phyloP scores from a whole-genome alignment of 169 alveolate genomes.

The Miamiensis avidus region DNA sequence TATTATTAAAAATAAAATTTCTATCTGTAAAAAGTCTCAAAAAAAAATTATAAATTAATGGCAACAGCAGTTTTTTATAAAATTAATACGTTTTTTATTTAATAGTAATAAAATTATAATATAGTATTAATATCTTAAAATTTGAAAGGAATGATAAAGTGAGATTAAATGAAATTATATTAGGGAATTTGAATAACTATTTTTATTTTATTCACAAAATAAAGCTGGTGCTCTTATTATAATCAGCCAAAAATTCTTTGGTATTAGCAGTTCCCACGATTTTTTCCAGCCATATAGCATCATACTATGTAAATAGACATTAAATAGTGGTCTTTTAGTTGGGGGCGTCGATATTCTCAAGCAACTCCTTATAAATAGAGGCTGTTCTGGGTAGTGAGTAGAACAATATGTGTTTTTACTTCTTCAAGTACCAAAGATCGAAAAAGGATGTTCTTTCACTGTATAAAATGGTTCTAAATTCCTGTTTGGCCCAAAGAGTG shows the following conservation, averaged over 20 bases:
- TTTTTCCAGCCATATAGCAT: slow-evolving; percentile 52
- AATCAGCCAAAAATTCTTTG: slow-evolving; percentile 44
- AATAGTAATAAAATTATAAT: no score
- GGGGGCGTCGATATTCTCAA: slow-evolving; percentile 8
- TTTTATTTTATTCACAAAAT: slow-evolving; percentile 36
- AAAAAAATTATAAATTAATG: no score
- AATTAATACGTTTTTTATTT: no score
- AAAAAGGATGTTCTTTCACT: slow-evolving; percentile 82
- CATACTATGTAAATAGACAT: slow-evolving; percentile 55
- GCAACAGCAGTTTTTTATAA: no score
- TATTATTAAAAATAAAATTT: no score
- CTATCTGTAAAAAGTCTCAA: no score
- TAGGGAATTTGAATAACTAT: no score
- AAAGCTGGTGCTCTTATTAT: slow-evolving; percentile 42
- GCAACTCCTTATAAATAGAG: slow-evolving; percentile 61
- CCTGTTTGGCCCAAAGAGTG: slow-evolving; percentile 64
- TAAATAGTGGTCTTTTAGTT: slow-evolving; percentile 28
- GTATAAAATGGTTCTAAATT: slow-evolving; percentile 60
- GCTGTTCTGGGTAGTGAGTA: slow-evolving; percentile 77
- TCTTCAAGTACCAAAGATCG: slow-evolving; percentile 62
- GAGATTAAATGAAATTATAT: no score
- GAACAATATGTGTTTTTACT: slow-evolving; percentile 68
- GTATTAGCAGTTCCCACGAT: slow-evolving; percentile 54
- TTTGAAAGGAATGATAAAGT: no score
- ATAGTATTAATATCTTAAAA: no score